Evolutionary conservation across 148 eudicot species (phyloP), one percentile per base, ranked within the genome.

Genomic region (Cornus controversa): DNA sequence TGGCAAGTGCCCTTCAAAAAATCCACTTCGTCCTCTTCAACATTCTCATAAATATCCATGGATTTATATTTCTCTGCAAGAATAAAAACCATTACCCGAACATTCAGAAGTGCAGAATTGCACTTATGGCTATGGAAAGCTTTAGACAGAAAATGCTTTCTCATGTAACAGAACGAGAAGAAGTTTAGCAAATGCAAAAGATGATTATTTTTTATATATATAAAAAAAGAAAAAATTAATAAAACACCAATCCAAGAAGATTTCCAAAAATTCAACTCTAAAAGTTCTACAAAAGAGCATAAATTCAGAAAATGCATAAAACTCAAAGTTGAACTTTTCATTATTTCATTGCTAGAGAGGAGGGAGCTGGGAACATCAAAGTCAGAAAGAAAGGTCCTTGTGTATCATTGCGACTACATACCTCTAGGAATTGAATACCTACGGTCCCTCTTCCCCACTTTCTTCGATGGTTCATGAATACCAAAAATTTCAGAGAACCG

Each of bases 401-500:
- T 60, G 3, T n/a, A 31, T 1, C 22, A 67, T 20, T 13, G 47
- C 24, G 69, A 27, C 54, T 58, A 62, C 42, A 37, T 82, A 96
- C 99, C 99, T 90, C 82, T 91, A 80, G 85, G 79, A 77, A 90
- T 74, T 37, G 87, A 72, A 72, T 89, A 88, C 75, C 80, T 80
- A 64, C 74, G 89, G 50, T 90, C 98, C 85, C 89, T 88, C 79
- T 84, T 90, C 79, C 81, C 88, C 73, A 82, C 71, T 80, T 85
- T 93, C 77, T 84, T 92, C 70, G 82, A 60, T 31, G 98, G 91
- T 79, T 88, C 88, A 70, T 85, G 84, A 80, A 92, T 87, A 74
- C 95, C 98, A 85, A 96, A 96, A 69, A 96, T 96, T 89, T 96
- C 99, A 74, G 99, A 96, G 80, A 96, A 93, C 25, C 91, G 88